Evolutionary conservation across 225 moss, liverwort and hornwort genomes (phyloP).

Genomic region (Physcomitrium patens): DNA sequence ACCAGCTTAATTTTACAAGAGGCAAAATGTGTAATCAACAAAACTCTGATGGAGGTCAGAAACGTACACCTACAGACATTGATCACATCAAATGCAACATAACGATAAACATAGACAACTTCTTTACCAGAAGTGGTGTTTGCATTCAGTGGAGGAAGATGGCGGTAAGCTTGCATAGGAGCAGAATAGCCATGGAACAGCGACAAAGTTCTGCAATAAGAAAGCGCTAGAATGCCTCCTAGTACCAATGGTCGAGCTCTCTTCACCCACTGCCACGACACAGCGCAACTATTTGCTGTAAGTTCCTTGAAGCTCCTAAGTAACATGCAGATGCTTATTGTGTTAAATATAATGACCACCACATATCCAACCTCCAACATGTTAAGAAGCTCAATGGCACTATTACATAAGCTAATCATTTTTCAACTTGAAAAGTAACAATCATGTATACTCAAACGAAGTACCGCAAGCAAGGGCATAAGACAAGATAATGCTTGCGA

Average conservation of each 20-base stretch:
- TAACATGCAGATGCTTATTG: background rate
- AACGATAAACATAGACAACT: conserved; percentile 13
- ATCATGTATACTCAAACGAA: background rate
- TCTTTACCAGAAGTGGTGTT: conserved; percentile 35
- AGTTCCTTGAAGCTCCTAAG: conserved; percentile 22
- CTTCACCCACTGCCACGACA: conserved; percentile 64
- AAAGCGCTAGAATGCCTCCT: conserved; percentile 71
- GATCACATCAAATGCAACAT: background rate
- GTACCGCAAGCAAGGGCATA: conserved; percentile 12
- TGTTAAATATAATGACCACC: no score
- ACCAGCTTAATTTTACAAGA: background rate
- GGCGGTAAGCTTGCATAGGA: conserved; percentile 78
- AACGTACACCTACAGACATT: background rate
- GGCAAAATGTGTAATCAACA: conserved; percentile 10
- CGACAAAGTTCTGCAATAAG: conserved; percentile 81
- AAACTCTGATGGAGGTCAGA: conserved; percentile 1
- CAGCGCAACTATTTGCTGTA: conserved; percentile 21
- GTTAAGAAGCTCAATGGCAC: conserved; percentile 2
- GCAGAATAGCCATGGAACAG: conserved; percentile 91
- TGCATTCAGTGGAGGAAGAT: conserved; percentile 61
- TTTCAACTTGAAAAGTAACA: background rate
- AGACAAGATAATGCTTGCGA: conserved; percentile 3
- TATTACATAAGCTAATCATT: background rate
- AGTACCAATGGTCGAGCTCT: conserved; percentile 66
- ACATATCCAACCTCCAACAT: background rate